These are phyloP conservation scores for Arthrobotrys musiformis DNA, from an alignment of 2,329 filamentous ascomycete species.

Conservation along the genomic window DNA sequence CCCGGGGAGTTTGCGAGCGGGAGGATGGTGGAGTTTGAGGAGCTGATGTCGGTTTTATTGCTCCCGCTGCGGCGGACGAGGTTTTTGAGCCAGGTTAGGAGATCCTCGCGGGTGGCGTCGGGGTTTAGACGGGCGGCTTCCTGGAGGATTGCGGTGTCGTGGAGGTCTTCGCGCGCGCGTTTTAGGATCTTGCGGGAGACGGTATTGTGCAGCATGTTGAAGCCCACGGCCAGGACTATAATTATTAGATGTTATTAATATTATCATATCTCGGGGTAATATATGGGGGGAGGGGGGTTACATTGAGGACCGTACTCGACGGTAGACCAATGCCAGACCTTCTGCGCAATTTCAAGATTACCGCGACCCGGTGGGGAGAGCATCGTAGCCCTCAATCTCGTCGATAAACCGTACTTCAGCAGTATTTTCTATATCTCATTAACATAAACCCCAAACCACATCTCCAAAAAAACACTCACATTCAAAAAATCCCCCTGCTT, in stretches of 20 bases:
- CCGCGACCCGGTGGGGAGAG: slow-evolving; percentile 45
- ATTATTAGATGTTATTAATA: neutral
- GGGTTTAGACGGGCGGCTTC: slow-evolving; percentile 38
- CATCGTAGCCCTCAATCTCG: slow-evolving; percentile 51
- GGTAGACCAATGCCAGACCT: slow-evolving; percentile 68
- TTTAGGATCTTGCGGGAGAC: slow-evolving; percentile 54
- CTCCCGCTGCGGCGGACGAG: neutral
- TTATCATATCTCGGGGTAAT: neutral
- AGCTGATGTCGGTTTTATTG: slow-evolving; percentile 32
- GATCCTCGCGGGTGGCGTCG: slow-evolving; percentile 27
- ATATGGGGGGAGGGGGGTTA: slow-evolving; percentile 56
- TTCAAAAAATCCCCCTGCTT: slow-evolving; percentile 53
- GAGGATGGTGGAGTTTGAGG: slow-evolving; percentile 41
- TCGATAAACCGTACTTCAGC: slow-evolving; percentile 45
- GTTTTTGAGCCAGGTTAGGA: slow-evolving; percentile 27
- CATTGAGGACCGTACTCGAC: slow-evolving; percentile 68
- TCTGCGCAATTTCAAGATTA: slow-evolving; percentile 63
- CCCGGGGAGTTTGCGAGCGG: slow-evolving; percentile 27
- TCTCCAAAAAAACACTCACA: slow-evolving; percentile 17
- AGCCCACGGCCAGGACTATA: slow-evolving; percentile 66
- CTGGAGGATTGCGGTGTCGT: slow-evolving; percentile 49
- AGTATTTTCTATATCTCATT: slow-evolving; percentile 29
- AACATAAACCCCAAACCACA: no score
- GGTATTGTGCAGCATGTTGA: slow-evolving; percentile 67
- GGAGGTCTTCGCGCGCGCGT: slow-evolving; percentile 40